Base-by-base conservation (phyloP, 1,284 basidiomycete species). In the Apiotrichum gracile region DNA sequence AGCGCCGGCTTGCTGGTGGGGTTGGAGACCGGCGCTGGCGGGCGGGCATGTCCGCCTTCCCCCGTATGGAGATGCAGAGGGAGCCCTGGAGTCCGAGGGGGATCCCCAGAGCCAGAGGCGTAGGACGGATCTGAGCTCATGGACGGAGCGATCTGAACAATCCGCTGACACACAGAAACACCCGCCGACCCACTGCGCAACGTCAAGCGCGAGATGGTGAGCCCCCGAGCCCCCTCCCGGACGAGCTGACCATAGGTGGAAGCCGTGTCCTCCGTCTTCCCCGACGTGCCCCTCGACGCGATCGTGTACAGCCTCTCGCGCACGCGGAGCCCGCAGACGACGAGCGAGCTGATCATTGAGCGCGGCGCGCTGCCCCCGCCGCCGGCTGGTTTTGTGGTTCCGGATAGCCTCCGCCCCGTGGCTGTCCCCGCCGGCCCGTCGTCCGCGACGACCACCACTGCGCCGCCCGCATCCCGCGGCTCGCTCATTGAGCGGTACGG, bases 261-360 rank as follows among this genome's bases (percentile, higher is more conserved):
- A 39, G 69, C n/a, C 6, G 66, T 77, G 9, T 64, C 69, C n/a
- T 52, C 65, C 5, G 67, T 72, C 0, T 77, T 77, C 61, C 75
- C 75, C 1, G 61, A 75, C 52, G 62, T 74, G 14, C 67, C 69
- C 10, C 34, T 68, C n/a, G 51, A 63, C 1, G 63, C 67, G 39
- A 69, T 77, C 52, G 65, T 75, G 21, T 76, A 72, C 47, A 66
- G 65, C 13, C 62, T 77, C n/a, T 67, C 68, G 8, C 63, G 67
- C 57, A 76, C 73, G 4, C 58, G 67, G n/a, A 68, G 61, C 9
- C 66, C 64, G n/a, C 72, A 76, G 60, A 49, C 64, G 14, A 76
- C 75, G 6, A 66, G 64, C 37, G 75, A 77, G 49, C 62, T 69
- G 53, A 72, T 76, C 29, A 61, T 77, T 5, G 73, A 74, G 46